phyloP scores from a whole-genome alignment of 176 grass and related monocot genomes.

The Canna indica region DNA sequence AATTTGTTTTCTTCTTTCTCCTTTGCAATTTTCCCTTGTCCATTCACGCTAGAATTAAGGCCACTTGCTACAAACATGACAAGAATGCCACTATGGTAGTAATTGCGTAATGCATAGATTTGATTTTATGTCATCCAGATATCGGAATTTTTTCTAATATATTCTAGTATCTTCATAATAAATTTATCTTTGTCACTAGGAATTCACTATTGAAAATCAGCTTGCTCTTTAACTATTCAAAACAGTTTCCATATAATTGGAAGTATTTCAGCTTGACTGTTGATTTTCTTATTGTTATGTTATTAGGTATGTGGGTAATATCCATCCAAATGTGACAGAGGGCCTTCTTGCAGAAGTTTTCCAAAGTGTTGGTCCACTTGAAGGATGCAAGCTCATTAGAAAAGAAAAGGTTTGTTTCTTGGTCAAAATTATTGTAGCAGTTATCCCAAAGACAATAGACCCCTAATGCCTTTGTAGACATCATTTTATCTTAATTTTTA shows the following conservation, averaged over 20 bases:
- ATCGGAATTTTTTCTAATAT: neutral
- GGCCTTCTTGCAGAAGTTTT: slow-evolving; percentile 75
- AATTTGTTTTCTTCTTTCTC: slow-evolving; percentile 29
- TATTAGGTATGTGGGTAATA: slow-evolving; percentile 76
- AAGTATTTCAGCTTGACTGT: neutral
- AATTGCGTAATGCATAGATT: neutral
- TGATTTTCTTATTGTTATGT: slow-evolving; percentile 11
- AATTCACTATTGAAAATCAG: neutral
- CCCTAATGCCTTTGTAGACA: neutral
- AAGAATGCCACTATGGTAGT: neutral
- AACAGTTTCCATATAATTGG: slow-evolving; percentile 17
- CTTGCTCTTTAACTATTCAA: neutral
- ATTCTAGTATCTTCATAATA: neutral
- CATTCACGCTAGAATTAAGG: slow-evolving; percentile 1
- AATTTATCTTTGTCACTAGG: neutral
- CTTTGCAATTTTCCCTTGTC: slow-evolving; percentile 11
- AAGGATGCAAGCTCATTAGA: slow-evolving; percentile 80
- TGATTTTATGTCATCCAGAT: neutral
- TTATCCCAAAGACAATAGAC: neutral
- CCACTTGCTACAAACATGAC: slow-evolving; percentile 3
- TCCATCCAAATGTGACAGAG: slow-evolving; percentile 63
- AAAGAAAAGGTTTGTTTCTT: slow-evolving; percentile 65
- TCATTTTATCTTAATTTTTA: neutral
- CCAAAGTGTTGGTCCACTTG: slow-evolving; percentile 55
- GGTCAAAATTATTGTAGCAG: slow-evolving; percentile 5